Evolutionary conservation across 805 yeast genomes (phyloP).

Genomic region (Wickerhamomyces xylosicus): DNA sequence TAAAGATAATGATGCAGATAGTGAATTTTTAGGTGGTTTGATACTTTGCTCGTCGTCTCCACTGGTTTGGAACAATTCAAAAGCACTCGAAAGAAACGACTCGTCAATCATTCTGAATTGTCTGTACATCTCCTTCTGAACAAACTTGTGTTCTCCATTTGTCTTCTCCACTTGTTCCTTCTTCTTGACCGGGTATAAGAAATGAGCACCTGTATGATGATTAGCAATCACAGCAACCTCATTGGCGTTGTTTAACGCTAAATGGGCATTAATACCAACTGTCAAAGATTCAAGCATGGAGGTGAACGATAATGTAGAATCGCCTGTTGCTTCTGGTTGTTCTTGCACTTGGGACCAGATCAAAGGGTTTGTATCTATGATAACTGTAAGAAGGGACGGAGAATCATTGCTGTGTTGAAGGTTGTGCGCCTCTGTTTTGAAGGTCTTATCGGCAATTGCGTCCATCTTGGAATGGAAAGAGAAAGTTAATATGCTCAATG

Average conservation of each 20-base stretch:
- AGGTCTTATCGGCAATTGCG: conserved; percentile 53
- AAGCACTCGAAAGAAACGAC: conserved; percentile 49
- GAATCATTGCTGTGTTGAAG: conserved; percentile 36
- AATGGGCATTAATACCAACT: conserved; percentile 78
- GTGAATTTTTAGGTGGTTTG: conserved; percentile 34
- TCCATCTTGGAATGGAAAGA: too few relatives aligned
- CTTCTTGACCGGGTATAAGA: conserved; percentile 50
- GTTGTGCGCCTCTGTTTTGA: conserved; percentile 19
- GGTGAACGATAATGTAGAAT: conserved; percentile 18
- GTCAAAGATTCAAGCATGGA: conserved; percentile 50
- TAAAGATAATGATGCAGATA: conserved; percentile 73
- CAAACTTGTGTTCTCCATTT: conserved; percentile 16
- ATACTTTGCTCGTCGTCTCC: too few relatives aligned
- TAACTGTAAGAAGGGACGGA: conserved; percentile 71
- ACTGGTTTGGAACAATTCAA: conserved; percentile 22
- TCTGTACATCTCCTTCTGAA: conserved; percentile 65
- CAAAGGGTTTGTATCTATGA: conserved; percentile 67
- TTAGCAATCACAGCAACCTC: conserved; percentile 74
- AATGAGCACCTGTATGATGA: conserved; percentile 56
- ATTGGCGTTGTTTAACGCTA: conserved; percentile 77
- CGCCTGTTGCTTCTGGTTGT: conserved; percentile 10
- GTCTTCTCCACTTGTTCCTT: conserved; percentile 5
- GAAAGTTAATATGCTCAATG: too few relatives aligned
- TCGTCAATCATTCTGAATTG: conserved; percentile 78
- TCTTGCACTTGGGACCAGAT: conserved; percentile 27